phyloP scores from a whole-genome alignment of 2,329 filamentous ascomycete species.

The Aureobasidium sp. region DNA sequence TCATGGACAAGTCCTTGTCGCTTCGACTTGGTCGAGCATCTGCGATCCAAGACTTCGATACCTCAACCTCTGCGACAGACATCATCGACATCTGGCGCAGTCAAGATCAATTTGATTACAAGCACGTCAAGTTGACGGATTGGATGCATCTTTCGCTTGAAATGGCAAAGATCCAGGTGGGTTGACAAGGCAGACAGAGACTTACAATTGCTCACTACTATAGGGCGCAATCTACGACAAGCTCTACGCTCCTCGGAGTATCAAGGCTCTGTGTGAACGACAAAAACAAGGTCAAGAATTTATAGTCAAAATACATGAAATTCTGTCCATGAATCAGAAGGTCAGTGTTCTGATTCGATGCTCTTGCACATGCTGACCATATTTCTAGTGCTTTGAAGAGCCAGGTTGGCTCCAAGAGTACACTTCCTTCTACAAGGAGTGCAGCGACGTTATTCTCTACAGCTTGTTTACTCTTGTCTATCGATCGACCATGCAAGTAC shows the following conservation, averaged over 20 bases:
- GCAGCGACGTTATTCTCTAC: constrained; percentile 4
- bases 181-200: no score
- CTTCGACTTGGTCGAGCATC: constrained; percentile 55
- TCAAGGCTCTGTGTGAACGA: neutral
- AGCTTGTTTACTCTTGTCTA: constrained; percentile 12
- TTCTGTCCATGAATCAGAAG: neutral
- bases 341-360: neutral
- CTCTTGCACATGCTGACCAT: neutral
- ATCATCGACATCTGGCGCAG: neutral
- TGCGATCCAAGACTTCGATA: constrained; percentile 13
- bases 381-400: neutral
- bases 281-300: neutral
- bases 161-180: neutral
- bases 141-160: neutral
- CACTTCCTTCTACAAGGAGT: neutral
- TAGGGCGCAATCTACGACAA: constrained; percentile 14
- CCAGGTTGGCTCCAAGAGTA: neutral
- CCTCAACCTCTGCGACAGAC: neutral
- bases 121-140: neutral
- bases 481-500: constrained; percentile 8
- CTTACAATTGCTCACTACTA: neutral
- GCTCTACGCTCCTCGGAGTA: constrained; percentile 18
- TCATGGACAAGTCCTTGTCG: constrained; percentile 51
- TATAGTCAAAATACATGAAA: neutral
- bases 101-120: neutral